Evolutionary conservation across 2,329 filamentous ascomycete genomes (phyloP).

Genomic region (Diaporthe sp.): DNA sequence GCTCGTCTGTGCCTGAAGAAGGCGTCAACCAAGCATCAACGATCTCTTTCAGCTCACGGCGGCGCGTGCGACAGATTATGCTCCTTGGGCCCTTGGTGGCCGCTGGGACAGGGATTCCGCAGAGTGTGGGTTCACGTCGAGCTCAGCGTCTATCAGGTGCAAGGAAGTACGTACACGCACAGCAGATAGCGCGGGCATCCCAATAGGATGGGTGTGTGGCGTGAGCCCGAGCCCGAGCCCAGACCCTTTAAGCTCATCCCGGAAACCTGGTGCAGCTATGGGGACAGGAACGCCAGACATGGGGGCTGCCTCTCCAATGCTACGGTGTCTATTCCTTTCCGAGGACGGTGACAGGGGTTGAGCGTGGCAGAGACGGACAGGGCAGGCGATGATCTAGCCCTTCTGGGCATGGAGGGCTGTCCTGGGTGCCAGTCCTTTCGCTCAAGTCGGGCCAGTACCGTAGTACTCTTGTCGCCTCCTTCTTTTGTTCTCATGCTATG

Average conservation of each 20-base stretch:
- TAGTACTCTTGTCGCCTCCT: slow-evolving; percentile 11
- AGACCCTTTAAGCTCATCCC: slow-evolving; percentile 45
- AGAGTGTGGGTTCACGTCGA: slow-evolving; percentile 16
- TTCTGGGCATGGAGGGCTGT: slow-evolving; percentile 21
- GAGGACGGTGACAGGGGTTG: slow-evolving; percentile 27
- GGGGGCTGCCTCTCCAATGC: slow-evolving; percentile 31
- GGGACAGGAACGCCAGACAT: slow-evolving; percentile 37
- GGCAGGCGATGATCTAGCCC: slow-evolving; percentile 26
- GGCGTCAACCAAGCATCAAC: not conserved
- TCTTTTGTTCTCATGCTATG: slow-evolving; percentile 26
- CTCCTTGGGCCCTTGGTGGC: slow-evolving; percentile 9
- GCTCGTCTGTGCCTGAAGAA: slow-evolving; percentile 19
- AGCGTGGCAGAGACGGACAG: slow-evolving; percentile 20
- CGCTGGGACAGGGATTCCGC: slow-evolving; percentile 2
- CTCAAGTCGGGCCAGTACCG: slow-evolving; percentile 10
- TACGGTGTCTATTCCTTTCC: slow-evolving; percentile 34
- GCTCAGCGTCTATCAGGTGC: slow-evolving; percentile 6
- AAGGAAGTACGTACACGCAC: slow-evolving; percentile 10
- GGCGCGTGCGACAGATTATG: slow-evolving; percentile 21
- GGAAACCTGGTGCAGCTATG: slow-evolving; percentile 45
- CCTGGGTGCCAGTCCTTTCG: slow-evolving; percentile 19
- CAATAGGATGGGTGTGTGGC: slow-evolving; percentile 32
- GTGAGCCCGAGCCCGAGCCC: slow-evolving; percentile 41
- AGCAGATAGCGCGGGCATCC: slow-evolving; percentile 25
- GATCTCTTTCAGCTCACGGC: slow-evolving; percentile 9